Evolutionary conservation across 2,329 filamentous ascomycete species (phyloP).

Genomic region (Fusarium continuum): DNA sequence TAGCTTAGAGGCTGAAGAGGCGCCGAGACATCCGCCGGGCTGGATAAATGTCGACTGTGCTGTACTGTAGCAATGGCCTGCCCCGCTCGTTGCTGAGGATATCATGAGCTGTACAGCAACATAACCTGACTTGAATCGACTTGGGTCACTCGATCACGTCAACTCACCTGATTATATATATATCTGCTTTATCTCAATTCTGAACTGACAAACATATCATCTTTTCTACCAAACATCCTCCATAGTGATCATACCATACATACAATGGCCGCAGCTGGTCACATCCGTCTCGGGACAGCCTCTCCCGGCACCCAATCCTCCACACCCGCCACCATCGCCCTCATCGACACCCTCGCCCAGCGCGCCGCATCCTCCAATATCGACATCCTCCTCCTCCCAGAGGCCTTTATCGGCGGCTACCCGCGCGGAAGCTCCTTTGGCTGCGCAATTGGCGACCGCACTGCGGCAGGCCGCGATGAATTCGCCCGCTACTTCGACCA

Average conservation of each 20-base stretch:
- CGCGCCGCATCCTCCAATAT: conserved; percentile 65
- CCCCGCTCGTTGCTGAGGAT: conserved; percentile 27
- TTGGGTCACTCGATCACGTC: background rate
- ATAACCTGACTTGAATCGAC: background rate
- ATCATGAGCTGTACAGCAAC: conserved; percentile 1
- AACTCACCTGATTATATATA: conserved; percentile 5
- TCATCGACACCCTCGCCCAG: conserved; percentile 70
- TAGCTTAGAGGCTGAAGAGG: conserved; percentile 4
- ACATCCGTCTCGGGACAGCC: conserved; percentile 64
- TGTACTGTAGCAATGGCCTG: background rate
- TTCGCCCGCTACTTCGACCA: conserved; percentile 81
- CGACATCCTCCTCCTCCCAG: conserved; percentile 85
- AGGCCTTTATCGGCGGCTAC: conserved; percentile 92
- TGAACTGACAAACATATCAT: background rate
- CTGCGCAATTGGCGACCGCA: conserved; percentile 74
- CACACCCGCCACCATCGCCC: conserved; percentile 68
- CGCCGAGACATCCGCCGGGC: conserved; percentile 5
- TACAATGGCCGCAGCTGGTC: conserved; percentile 34
- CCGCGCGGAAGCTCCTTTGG: conserved; percentile 85
- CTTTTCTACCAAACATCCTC: background rate
- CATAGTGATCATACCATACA: background rate
- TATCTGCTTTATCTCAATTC: background rate
- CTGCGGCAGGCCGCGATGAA: conserved; percentile 77
- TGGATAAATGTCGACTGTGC: background rate
- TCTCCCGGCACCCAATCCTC: conserved; percentile 63